Evolutionary conservation across 768 basidiomycete species (phyloP).

Genomic region (Peribolospora kevripleyi): DNA sequence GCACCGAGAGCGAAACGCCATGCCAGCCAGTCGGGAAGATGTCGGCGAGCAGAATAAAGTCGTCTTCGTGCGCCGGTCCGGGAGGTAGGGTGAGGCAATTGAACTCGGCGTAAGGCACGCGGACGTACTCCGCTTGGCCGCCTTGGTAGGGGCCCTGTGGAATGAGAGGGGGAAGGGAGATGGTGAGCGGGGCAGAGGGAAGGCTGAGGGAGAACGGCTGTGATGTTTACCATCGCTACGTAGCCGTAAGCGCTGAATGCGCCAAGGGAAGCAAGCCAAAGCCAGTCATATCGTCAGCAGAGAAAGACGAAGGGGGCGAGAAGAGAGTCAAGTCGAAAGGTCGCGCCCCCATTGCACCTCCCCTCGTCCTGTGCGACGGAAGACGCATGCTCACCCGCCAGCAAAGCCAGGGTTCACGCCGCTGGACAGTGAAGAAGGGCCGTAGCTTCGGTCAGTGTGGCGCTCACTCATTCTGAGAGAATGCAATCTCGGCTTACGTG

Average conservation of each 20-base stretch:
- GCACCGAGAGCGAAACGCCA: constrained; percentile 2
- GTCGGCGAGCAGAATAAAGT: constrained; percentile 32
- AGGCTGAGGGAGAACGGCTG: background rate
- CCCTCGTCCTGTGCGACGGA: constrained; percentile 25
- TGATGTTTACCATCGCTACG: constrained; percentile 14
- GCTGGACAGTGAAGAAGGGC: constrained; percentile 27
- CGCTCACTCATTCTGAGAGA: background rate
- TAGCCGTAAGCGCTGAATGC: constrained; percentile 19
- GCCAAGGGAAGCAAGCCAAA: background rate
- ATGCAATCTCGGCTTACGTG: background rate
- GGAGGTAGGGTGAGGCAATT: constrained; percentile 31
- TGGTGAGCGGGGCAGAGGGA: background rate
- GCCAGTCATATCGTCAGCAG: background rate
- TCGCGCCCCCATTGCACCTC: constrained; percentile 10
- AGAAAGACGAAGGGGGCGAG: background rate
- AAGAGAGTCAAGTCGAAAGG: constrained; percentile 2
- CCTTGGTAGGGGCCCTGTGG: constrained; percentile 35
- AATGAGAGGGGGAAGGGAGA: too few species aligned
- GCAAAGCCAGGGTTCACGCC: constrained; percentile 34
- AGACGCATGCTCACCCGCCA: constrained; percentile 22
- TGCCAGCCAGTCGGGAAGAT: constrained; percentile 28
- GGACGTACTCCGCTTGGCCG: constrained; percentile 25
- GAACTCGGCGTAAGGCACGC: constrained; percentile 35
- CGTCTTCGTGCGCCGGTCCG: constrained; percentile 32
- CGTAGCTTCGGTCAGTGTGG: constrained; percentile 16